Conservation (phyloP, 1,284 basidiomycete genomes). For the Cryptococcus amylolentus region DNA sequence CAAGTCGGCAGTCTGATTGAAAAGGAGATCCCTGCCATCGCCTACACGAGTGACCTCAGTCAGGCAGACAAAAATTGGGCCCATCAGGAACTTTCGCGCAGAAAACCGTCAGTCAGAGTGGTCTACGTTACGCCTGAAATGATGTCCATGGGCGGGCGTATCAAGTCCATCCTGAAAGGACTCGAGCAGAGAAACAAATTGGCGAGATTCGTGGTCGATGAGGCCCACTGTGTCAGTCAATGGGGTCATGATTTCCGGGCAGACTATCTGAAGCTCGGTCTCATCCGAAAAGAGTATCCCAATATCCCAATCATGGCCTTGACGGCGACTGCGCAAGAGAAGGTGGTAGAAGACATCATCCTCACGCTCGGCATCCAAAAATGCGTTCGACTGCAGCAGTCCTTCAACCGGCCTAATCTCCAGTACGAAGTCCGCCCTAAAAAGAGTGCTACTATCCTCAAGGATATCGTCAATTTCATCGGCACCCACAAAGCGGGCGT, state of each 20-base stretch:
- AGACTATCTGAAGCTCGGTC: constrained; percentile 60
- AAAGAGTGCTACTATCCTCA: constrained; percentile 50
- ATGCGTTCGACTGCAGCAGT: constrained; percentile 67
- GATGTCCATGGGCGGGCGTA: constrained; percentile 61
- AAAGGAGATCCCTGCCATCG: constrained; percentile 67
- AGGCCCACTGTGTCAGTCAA: constrained; percentile 82
- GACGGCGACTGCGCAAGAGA: constrained; percentile 84
- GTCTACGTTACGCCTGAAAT: constrained; percentile 96
- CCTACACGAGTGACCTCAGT: constrained; percentile 63
- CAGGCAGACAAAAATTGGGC: constrained; percentile 48
- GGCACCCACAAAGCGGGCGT: constrained; percentile 57
- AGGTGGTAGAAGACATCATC: constrained; percentile 76
- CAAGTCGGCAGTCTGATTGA: constrained; percentile 71
- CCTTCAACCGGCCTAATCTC: constrained; percentile 90
- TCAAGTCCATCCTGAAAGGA: constrained; percentile 58
- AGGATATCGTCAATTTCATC: constrained; percentile 73
- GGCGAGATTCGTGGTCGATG: constrained; percentile 91
- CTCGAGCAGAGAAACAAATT: constrained; percentile 61
- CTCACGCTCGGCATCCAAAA: constrained; percentile 62
- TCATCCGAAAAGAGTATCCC: constrained; percentile 69
- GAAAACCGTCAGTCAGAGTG: constrained; percentile 55
- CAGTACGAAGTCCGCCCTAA: constrained; percentile 69
- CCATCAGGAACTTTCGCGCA: constrained; percentile 53
- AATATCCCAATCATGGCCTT: constrained; percentile 88
- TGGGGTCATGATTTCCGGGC: constrained; percentile 53